These are phyloP conservation scores for Protomyces arabidopsidicola DNA, from an alignment of 1,139 yeast species.

Conservation along the genomic window DNA sequence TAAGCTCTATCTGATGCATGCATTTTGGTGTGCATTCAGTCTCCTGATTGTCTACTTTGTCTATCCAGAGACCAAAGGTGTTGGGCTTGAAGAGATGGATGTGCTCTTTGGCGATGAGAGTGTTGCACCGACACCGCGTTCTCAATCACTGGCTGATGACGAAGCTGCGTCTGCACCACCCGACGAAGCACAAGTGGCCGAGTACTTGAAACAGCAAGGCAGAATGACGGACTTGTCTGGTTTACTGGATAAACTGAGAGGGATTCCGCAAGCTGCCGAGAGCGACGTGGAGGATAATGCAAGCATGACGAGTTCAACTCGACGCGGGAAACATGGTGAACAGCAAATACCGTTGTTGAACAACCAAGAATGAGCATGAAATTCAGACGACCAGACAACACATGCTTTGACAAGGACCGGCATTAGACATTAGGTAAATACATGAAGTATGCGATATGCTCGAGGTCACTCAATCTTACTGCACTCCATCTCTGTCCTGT, in stretches of 20 bases:
- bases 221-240: conserved; percentile 14
- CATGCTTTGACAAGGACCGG: no score
- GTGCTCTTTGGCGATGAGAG: conserved; percentile 62
- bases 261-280: conserved; percentile 5
- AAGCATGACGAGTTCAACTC: background rate
- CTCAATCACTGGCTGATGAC: conserved; percentile 12
- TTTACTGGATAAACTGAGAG: conserved; percentile 21
- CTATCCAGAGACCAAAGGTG: conserved; percentile 89
- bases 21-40: conserved; percentile 67
- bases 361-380: no score
- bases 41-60: conserved; percentile 61
- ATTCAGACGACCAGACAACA: no score
- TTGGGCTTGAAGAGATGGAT: conserved; percentile 85
- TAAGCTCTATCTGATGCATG: conserved; percentile 78
- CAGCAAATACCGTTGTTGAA: no score
- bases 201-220: conserved; percentile 2
- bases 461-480: background rate
- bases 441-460: background rate
- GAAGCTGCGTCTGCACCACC: conserved; percentile 19
- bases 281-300: background rate
- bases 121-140: conserved; percentile 36
- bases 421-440: no score
- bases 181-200: conserved; percentile 22
- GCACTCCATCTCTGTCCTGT: conserved; percentile 23
- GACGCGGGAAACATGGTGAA: no score